Conservation (phyloP, 257 asterid species). For the Solanum gracilifrons region DNA sequence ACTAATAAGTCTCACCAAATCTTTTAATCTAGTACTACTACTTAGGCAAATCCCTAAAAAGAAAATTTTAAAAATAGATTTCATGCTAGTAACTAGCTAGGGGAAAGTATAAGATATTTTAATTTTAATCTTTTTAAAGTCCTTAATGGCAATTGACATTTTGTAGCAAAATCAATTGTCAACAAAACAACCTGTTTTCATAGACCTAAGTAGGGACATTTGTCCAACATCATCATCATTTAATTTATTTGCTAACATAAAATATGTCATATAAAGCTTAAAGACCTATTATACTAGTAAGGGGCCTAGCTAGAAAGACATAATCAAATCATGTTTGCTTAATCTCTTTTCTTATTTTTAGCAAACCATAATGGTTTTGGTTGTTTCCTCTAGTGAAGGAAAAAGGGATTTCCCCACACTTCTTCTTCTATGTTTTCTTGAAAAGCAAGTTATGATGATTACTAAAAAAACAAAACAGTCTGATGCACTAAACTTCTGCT, state of each 20-base stretch:
- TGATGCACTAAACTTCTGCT: accelerated
- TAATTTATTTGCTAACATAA: constrained; percentile 13
- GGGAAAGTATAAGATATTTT: neutral
- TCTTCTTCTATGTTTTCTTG: neutral
- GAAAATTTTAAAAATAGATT: neutral
- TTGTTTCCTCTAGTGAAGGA: neutral
- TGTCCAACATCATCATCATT: constrained; percentile 24
- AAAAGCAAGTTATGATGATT: neutral
- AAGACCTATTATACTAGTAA: neutral
- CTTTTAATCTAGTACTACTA: neutral
- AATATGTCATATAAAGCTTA: constrained; percentile 12
- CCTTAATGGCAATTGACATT: neutral
- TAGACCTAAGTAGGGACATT: neutral
- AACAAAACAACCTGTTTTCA: neutral
- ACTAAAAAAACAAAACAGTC: neutral
- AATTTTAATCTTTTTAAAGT: neutral
- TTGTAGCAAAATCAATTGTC: neutral
- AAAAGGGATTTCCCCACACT: neutral
- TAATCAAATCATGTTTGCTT: constrained; percentile 8
- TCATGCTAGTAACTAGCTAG: neutral
- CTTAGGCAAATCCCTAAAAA: neutral
- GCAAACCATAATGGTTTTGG: neutral
- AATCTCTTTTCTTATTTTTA: neutral
- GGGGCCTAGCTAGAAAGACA: constrained; percentile 9
- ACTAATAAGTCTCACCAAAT: constrained; percentile 1